A percentile compares a stretch with the other conserved stretches of the same genome.
These are phyloP conservation scores for Mycocentrospora acerina DNA, from an alignment of 2,329 filamentous ascomycete species.

Conservation along the genomic window DNA sequence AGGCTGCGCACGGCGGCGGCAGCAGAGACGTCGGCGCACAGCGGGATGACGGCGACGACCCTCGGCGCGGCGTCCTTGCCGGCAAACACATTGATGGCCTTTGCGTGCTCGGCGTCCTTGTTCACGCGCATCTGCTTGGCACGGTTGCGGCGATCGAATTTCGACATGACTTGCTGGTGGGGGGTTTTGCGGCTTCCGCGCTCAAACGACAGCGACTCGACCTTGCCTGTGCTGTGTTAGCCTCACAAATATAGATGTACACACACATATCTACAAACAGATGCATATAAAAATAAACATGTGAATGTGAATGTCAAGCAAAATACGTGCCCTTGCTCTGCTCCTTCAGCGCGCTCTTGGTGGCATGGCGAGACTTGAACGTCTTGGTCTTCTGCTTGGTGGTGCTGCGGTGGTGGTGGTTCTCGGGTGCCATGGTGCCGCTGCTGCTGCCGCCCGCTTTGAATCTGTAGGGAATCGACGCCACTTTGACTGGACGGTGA, in stretches of 20 bases:
- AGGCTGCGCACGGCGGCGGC: conserved; percentile 67
- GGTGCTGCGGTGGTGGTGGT: conserved; percentile 87
- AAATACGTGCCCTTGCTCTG: conserved; percentile 69
- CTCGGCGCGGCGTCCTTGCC: conserved; percentile 84
- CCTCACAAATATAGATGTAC: no score
- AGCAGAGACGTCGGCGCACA: conserved; percentile 73
- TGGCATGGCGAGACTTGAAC: conserved; percentile 90
- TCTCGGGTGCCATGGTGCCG: conserved; percentile 65
- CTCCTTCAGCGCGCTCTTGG: conserved; percentile 84
- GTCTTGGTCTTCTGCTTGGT: conserved; percentile 86
- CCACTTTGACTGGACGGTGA: conserved; percentile 35
- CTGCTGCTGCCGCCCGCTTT: conserved; percentile 66
- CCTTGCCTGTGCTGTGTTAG: conserved; percentile 63
- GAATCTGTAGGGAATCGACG: conserved; percentile 71
- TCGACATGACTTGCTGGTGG: conserved; percentile 96
- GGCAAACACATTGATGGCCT: conserved; percentile 78
- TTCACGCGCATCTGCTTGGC: conserved; percentile 83
- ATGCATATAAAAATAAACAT: no score
- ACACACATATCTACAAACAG: not conserved
- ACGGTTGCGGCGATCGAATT: conserved; percentile 92
- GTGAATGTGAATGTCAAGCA: no score
- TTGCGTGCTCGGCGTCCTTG: conserved; percentile 81
- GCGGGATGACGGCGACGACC: conserved; percentile 82
- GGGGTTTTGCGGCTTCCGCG: conserved; percentile 79
- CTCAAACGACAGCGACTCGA: conserved; percentile 62